These are phyloP conservation scores for Polytrichum commune DNA, from an alignment of 225 moss, liverwort and hornwort species.

Conservation along the genomic window DNA sequence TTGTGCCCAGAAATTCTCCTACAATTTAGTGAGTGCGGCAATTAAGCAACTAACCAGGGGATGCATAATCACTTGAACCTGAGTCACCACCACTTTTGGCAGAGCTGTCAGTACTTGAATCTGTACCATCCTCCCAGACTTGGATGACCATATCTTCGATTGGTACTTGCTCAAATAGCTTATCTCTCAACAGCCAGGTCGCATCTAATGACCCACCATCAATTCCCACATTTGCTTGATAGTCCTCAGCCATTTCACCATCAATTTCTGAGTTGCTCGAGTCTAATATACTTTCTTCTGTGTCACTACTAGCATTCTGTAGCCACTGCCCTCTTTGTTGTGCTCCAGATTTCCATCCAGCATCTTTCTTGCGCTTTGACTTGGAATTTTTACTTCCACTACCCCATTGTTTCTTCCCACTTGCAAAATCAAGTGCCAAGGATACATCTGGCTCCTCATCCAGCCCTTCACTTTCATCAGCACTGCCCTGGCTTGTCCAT, in stretches of 20 bases:
- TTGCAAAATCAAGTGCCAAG: slow-evolving; percentile 30
- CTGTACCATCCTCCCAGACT: slow-evolving; percentile 45
- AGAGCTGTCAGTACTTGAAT: slow-evolving; percentile 21
- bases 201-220: slow-evolving; percentile 46
- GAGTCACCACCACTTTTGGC: slow-evolving; percentile 34
- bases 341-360: slow-evolving; percentile 23
- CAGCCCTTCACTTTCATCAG: slow-evolving; percentile 46
- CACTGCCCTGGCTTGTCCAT: slow-evolving; percentile 42
- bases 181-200: slow-evolving; percentile 47
- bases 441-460: slow-evolving; percentile 34
- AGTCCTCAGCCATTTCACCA: slow-evolving; percentile 75
- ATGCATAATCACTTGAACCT: slow-evolving; percentile 28
- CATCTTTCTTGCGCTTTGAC: slow-evolving; percentile 18
- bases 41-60: slow-evolving; percentile 31
- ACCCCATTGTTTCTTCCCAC: slow-evolving; percentile 24
- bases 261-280: slow-evolving; percentile 67
- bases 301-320: slow-evolving; percentile 56
- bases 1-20: too few species aligned
- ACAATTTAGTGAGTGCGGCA: not conserved
- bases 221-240: slow-evolving; percentile 67
- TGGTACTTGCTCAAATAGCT: slow-evolving; percentile 41
- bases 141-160: slow-evolving; percentile 64
- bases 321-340: slow-evolving; percentile 39
- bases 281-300: slow-evolving; percentile 49
- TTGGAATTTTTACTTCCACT: slow-evolving; percentile 21